These are phyloP conservation scores for Tetrapisispora phaffii DNA, from an alignment of 805 yeast species.

Conservation along the genomic window DNA sequence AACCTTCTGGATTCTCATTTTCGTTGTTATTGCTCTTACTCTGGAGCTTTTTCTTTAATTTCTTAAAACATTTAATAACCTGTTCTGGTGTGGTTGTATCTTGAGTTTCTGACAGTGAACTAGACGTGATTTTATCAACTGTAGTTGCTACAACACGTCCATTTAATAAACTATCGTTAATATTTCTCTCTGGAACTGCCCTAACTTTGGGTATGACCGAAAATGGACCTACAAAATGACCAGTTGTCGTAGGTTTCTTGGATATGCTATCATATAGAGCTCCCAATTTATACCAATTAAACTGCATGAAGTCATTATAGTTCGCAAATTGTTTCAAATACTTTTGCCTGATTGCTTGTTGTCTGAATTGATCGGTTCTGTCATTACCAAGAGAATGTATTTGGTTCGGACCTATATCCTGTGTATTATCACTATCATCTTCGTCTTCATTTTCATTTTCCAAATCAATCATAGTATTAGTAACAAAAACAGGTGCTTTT, in stretches of 20 bases:
- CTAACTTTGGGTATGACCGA: conserved; percentile 44
- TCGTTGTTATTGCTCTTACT: not conserved
- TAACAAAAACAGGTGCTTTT: conserved; percentile 6
- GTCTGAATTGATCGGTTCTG: conserved; percentile 11
- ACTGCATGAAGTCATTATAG: conserved; percentile 33
- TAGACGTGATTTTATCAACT: conserved; percentile 45
- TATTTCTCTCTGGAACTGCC: conserved; percentile 25
- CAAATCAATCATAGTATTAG: not conserved
- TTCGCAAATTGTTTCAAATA: conserved; percentile 19
- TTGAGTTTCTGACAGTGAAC: conserved; percentile 40
- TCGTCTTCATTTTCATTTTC: conserved; percentile 7
- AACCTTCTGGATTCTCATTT: not conserved
- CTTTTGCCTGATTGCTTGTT: conserved; percentile 8
- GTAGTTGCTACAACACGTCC: conserved; percentile 27
- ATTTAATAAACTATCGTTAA: conserved; percentile 34
- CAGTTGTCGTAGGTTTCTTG: conserved; percentile 37
- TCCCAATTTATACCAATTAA: conserved; percentile 56
- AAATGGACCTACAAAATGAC: conserved; percentile 65
- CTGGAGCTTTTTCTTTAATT: conserved; percentile 17
- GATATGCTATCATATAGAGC: conserved; percentile 39
- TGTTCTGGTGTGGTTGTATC: conserved; percentile 57
- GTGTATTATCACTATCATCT: conserved; percentile 15
- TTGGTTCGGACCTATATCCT: conserved; percentile 8
- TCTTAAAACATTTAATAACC: conserved; percentile 44
- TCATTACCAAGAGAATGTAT: conserved; percentile 12